Base-by-base conservation (phyloP, 2,329 filamentous ascomycete genomes). In the Xylariales sp. region DNA sequence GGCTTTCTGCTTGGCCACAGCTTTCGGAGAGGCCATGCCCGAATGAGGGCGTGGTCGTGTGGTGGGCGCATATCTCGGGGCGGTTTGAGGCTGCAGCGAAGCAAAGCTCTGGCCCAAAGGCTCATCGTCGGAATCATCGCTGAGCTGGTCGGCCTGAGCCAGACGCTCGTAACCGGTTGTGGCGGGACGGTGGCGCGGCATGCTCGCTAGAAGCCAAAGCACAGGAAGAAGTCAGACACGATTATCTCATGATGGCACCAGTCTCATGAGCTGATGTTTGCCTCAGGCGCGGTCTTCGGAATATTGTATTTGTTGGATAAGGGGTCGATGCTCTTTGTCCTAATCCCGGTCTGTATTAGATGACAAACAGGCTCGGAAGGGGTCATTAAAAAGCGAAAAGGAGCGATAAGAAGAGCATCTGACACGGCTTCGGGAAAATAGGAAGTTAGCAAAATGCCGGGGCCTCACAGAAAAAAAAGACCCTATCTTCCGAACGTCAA, bases 81-180 rank as follows among this genome's bases (percentile, higher is more conserved):
- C 74, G 15, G 69, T 65, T 41, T 72, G 66, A 18, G 69, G 66
- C 48, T 79, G 78, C 38, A 79, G 59, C 21, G 77, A 76, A 21
- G 71, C 66, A 48, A 73, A 71, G 46, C 67, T 68, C 43, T 73
- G 66, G 47, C 70, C 62, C 50, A 81, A 59, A 58, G 80, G 72
- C 42, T 84, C 80, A 43, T 83, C 77, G 48, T 87, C 82, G 40
- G 82, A 85, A 43, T 84, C 80, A 57, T 85, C 82, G 61, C 81
- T 83, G 55, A 84, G 74, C 52, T 84, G 80, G 58, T 90, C 86
- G 52, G 86, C 86, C 65, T 93, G 87, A 48, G 86, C 83, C 44
- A 93, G 81, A 58, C 85, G 85, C 64, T 88, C 86, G 67, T 93
- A 93, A 63, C 87, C 87, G 49, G 87, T 90, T 31, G 84, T 86